Evolutionary conservation across 371 early-diverging fungal species (phyloP), one percentile per base, ranked within the genome.

Genomic region (Mucor saturninus): DNA sequence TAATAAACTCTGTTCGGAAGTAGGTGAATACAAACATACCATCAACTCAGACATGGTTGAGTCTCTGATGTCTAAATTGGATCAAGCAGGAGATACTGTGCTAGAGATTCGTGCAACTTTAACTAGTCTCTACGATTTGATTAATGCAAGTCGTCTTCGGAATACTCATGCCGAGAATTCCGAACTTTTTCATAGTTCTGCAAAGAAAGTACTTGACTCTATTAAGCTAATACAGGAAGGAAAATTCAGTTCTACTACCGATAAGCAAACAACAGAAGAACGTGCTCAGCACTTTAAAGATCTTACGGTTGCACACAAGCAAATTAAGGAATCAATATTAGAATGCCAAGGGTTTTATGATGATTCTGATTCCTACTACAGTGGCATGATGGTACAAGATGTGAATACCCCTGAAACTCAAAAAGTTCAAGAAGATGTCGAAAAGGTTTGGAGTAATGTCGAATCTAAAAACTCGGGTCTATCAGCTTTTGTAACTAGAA

Each of bases 271-370:
- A 35, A 26, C 61, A 26, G 57, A 58, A 5, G 61, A 69, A 42
- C 53, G 67, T 8, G 15, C 50, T 4, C 37, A 61, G 9, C 64
- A 69, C 30, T 62, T 67, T n/a, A 71, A 69, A 30, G 54, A 51
- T 7, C n/a, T 78, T 21, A 60, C 64, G 2, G 48, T 38, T 8
- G 48, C 59, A 5, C 69, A 78, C 40, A 71, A 62, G 45, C 63
- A 73, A n/a, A 59, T 71, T 1, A 73, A 75, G 39, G 67, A 72
- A 28, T 43, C 56, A 2, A 48, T 75, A 15, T 42, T 42, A 4
- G 79, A 76, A 5, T 74, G 76, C 31, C 63, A 73, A 56, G 81
- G 78, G 21, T 68, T 73, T 6, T 81, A 78, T 30, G 77, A 78
- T n/a, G 81, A 81, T 35, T 62, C 75, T 2, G 67, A 73, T 15